Base-by-base conservation (phyloP, 306 rosid species). In the Vigna radiata region DNA sequence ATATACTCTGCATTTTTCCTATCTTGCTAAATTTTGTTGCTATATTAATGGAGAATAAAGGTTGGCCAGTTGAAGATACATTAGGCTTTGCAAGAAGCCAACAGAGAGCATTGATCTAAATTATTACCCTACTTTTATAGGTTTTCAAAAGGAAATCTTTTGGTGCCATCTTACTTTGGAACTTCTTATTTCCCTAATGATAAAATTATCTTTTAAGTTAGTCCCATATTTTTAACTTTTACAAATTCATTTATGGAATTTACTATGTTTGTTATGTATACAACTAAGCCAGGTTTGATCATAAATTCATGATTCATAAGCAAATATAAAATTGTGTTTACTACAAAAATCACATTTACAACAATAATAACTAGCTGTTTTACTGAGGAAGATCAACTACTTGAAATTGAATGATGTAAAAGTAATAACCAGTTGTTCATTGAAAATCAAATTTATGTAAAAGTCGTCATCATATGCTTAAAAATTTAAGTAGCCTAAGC, bases 41-140 rank as follows among this genome's bases (percentile, higher is more conserved):
- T 71, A 61, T 65, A 76, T 77, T 85, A 47, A 55, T 83, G 84
- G 82, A 79, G 89, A 91, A 91, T 88, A 88, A 90, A 91, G 79
- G 84, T 77, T 70, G 65, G 81, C 61, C 80, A 79, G 27, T 63
- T 48, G 69, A 73, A 14, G 86, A 83, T 83, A 83, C 78, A 75
- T 69, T 70, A 60, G 78, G 80, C 82, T 77, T 84, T 82, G 86
- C 85, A 65, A 72, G 39, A 79, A 65, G 74, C 79, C 73, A 76
- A 54, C 79, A 76, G 65, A 73, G 84, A 79, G 79, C 75, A 75
- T 75, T 80, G 69, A 72, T 82, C 85, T 71, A 68, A 68, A 81
- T 73, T 77, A 68, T 73, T 69, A 67, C 72, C 74, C 72, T 80
- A 79, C 67, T 75, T 82, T 81, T 85, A 78, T 78, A 76, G 84